These are phyloP conservation scores for Diaporthe amygdali DNA, from an alignment of 2,329 filamentous ascomycete genomes.

Conservation along the genomic window DNA sequence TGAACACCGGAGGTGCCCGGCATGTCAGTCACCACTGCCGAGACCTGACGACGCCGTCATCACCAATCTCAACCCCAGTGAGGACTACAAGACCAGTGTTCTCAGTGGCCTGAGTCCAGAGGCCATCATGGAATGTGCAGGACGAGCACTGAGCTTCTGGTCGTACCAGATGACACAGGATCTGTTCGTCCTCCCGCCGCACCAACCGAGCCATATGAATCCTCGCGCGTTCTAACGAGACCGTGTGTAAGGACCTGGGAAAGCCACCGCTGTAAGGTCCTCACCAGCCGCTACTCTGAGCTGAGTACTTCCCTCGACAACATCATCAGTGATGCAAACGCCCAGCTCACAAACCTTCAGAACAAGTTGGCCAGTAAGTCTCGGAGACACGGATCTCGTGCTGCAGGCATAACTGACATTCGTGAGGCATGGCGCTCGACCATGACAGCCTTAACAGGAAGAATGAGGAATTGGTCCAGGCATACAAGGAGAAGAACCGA, in stretches of 20 bases:
- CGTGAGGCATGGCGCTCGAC: conserved; percentile 60
- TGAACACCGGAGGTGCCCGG: conserved; percentile 69
- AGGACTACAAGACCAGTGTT: conserved; percentile 89
- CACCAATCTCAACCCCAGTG: conserved; percentile 75
- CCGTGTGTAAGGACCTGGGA: conserved; percentile 70
- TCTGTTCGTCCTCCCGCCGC: conserved; percentile 60
- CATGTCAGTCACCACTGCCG: conserved; percentile 71
- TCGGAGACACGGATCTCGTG: background rate
- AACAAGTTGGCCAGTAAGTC: conserved; percentile 65
- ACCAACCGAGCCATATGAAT: conserved; percentile 27
- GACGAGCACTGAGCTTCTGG: conserved; percentile 82
- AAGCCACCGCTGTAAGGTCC: conserved; percentile 71
- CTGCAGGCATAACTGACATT: background rate
- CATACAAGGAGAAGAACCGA: conserved; percentile 73
- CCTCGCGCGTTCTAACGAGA: conserved; percentile 15
- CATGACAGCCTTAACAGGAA: conserved; percentile 70
- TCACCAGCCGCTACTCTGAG: conserved; percentile 73
- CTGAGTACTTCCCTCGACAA: conserved; percentile 74
- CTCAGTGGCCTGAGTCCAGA: conserved; percentile 82
- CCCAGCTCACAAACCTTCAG: conserved; percentile 71
- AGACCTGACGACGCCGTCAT: conserved; percentile 78
- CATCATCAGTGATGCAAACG: conserved; percentile 75
- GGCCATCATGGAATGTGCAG: conserved; percentile 85
- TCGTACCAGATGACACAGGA: conserved; percentile 85
- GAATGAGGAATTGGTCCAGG: conserved; percentile 72